Evolutionary conservation across 1,284 basidiomycete species (phyloP), one percentile per base, ranked within the genome.

Genomic region (Ceratobasidium sp.): DNA sequence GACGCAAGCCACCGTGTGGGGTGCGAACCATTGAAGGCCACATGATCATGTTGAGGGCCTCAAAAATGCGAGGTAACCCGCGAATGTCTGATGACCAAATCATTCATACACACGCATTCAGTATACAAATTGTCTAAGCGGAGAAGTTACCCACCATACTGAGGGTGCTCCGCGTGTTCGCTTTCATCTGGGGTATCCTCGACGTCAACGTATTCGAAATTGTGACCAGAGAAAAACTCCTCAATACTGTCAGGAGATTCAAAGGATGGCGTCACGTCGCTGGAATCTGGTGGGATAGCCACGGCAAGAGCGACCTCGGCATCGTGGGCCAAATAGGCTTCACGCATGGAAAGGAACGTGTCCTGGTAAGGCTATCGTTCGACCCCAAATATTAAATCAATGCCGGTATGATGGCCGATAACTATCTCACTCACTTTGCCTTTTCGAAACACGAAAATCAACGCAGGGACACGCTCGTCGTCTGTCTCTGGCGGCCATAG

Each of bases 21-120:
- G 73, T 76, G 14, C 76, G 85, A 16, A 86, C 80, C 86, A 94
- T 88, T 0, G 89, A 89, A 2, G 92, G 90, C 92, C 92, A 94
- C 89, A 94, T 92, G 76, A 94, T 88, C 0, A 91, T 92, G 79
- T 91, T 90, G 47, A 94, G 81, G 8, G 92, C 90, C 78, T 93
- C 91, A 18, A 91, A 76, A 13, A 93, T 88, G 28, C 92, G 87
- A 46, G 87, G 85, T 28, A 92, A 83, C 8, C 88, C 85, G 18
- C 86, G 87, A 49, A 89, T 84, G 28, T 83, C 89, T 89, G 73
- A 58, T 32, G 49, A 43, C n/a, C n/a, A n/a, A n/a, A n/a, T n/a
- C n/a, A n/a, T n/a, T n/a, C n/a, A n/a, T n/a, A n/a, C n/a, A n/a
- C n/a, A n/a, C n/a, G n/a, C n/a, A n/a, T n/a, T 66, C 54, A 61